Percentiles rank a stretch among this genome's conserved stretches.
phyloP scores from a whole-genome alignment of 225 moss, liverwort and hornwort genomes.

The Sphagnum tenellum region DNA sequence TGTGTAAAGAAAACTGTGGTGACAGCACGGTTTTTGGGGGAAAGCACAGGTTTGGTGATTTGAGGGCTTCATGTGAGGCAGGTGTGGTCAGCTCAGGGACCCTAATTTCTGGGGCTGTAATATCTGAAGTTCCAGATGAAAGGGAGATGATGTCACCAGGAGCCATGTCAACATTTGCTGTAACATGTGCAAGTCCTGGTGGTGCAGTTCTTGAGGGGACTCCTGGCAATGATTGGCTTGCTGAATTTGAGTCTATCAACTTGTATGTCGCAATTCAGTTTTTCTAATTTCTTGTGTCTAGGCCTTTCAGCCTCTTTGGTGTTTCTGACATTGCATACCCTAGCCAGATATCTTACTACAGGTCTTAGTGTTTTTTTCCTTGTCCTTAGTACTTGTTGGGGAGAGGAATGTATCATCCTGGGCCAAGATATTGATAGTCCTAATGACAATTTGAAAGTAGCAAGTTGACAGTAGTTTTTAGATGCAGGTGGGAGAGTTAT shows the following conservation, averaged over 20 bases:
- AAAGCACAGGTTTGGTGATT: slow-evolving; percentile 39
- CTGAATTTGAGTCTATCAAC: slow-evolving; percentile 27
- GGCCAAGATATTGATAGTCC: too few species aligned
- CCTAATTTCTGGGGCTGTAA: slow-evolving; percentile 2
- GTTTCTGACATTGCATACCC: too few species aligned
- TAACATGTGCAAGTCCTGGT: slow-evolving; percentile 22
- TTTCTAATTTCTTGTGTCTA: too few species aligned
- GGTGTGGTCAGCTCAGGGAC: slow-evolving; percentile 31
- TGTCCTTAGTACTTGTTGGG: too few species aligned
- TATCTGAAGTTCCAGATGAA: slow-evolving; percentile 28
- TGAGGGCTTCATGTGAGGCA: slow-evolving; percentile 40
- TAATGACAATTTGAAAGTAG: too few species aligned
- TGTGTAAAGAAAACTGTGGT: slow-evolving; percentile 25
- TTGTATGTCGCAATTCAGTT: slow-evolving; percentile 18
- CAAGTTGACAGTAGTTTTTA: too few species aligned
- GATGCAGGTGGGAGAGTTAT: neutral
- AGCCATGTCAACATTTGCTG: slow-evolving; percentile 10
- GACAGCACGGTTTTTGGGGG: slow-evolving; percentile 33
- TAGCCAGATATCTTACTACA: too few species aligned
- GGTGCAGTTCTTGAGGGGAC: slow-evolving; percentile 44
- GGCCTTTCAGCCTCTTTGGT: neutral
- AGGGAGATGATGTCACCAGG: slow-evolving; percentile 58
- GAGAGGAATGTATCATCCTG: neutral
- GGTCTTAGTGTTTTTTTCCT: too few species aligned
- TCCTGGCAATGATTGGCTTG: slow-evolving; percentile 44